phyloP scores from a whole-genome alignment of 345 rosid genomes.

The Abelmoschus esculentus region DNA sequence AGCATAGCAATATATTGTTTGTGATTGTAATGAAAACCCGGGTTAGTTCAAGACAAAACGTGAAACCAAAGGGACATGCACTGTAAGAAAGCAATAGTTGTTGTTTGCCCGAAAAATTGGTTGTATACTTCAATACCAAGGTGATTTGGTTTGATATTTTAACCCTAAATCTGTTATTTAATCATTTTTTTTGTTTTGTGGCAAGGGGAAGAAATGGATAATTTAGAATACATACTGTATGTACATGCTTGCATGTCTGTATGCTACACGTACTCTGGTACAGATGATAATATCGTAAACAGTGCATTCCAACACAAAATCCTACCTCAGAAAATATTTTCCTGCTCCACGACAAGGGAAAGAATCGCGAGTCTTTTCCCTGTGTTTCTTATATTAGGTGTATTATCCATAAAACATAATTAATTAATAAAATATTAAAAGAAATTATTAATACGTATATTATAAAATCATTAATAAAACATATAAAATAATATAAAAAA shows the following conservation, averaged over 20 bases:
- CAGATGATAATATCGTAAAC: not conserved
- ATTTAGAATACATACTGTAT: not conserved
- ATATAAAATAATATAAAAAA: no score
- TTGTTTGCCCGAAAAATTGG: not conserved
- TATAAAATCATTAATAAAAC: no score
- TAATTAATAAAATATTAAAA: no score
- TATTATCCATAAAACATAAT: no score
- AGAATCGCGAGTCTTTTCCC: not conserved
- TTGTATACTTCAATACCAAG: not conserved
- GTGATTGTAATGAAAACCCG: not conserved
- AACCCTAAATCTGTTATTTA: not conserved
- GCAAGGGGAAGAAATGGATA: not conserved
- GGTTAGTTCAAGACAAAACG: not conserved
- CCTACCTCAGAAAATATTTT: constrained; percentile 4
- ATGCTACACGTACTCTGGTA: not conserved
- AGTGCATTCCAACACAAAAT: constrained; percentile 10
- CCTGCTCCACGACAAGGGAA: not conserved
- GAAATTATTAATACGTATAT: no score
- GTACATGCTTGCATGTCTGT: no score
- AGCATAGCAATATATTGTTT: not conserved
- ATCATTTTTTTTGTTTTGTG: not conserved
- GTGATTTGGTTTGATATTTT: not conserved
- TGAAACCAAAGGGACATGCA: not conserved
- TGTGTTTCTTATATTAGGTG: no score
- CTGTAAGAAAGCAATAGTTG: not conserved